Percentiles rank a stretch among this genome's conserved stretches.
Evolutionary conservation across 1,139 yeast species (phyloP).

Genomic region (Pichia sp.): DNA sequence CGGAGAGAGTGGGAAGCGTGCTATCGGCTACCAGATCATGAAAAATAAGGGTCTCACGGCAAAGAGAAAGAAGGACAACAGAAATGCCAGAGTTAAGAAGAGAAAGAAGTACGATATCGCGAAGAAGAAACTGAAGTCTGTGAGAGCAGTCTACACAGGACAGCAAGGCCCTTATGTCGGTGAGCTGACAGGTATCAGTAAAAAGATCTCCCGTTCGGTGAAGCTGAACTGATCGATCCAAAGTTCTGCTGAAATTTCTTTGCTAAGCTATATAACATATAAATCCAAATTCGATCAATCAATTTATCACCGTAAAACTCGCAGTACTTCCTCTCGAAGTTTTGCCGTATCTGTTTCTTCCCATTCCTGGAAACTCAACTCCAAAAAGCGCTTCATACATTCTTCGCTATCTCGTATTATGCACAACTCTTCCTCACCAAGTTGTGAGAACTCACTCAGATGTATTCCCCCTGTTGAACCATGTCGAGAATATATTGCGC

Average conservation of each 20-base stretch:
- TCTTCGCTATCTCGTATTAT: constrained; percentile 3
- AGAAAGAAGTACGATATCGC: constrained; percentile 95
- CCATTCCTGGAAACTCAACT: constrained; percentile 15
- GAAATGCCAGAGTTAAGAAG: constrained; percentile 97
- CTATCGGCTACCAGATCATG: constrained; percentile 86
- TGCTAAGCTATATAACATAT: constrained; percentile 2
- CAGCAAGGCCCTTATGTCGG: constrained; percentile 86
- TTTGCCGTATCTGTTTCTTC: constrained; percentile 1
- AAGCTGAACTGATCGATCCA: constrained; percentile 47
- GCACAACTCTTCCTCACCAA: constrained; percentile 6
- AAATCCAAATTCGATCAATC: too few species aligned
- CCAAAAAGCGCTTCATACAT: constrained; percentile 7
- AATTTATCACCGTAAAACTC: constrained; percentile 3
- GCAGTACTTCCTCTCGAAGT: constrained; percentile 4
- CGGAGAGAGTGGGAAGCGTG: constrained; percentile 86
- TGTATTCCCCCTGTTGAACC: constrained; percentile 5
- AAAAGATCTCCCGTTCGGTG: constrained; percentile 81
- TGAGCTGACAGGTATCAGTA: constrained; percentile 96
- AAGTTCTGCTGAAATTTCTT: background rate
- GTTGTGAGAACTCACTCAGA: constrained; percentile 6
- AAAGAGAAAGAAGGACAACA: constrained; percentile 84
- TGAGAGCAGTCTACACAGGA: constrained; percentile 80
- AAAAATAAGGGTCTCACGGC: constrained; percentile 95
- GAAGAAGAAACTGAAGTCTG: constrained; percentile 86
- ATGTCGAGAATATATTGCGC: constrained; percentile 25